Base-by-base conservation (phyloP, 306 rosid genomes). In the Pterocarpus santalinus region DNA sequence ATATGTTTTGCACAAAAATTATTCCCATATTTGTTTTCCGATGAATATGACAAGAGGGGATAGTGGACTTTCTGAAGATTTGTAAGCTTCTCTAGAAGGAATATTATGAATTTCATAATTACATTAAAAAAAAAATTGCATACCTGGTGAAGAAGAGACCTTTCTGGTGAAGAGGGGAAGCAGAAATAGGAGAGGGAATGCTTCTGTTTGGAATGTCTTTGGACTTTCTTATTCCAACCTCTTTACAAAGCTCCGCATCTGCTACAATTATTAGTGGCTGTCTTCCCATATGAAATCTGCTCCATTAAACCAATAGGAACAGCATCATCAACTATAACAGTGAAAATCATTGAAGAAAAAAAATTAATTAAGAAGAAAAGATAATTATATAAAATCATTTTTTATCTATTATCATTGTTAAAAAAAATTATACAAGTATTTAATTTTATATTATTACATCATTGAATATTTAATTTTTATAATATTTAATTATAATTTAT, bases 271-370 rank as follows among this genome's bases (percentile, higher is more conserved):
- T 86, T 73, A 92, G 81, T 67, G 99, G 97, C 79, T 91, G 97
- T 71, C 99, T 90, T 64, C 98, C 99, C 97, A 92, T 88, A 55
- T 95, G 98, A 88, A 95, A 95, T 82, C 99, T 95, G 84, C 77
- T 74, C 80, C 77, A 81, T 39, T 71, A 49, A 64, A 75, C 39
- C 62, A 43, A 39, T 4, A 52, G 35, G 6, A 56, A 60, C 51
- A 60, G 5, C 52, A 62, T 47, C 49, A 74, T 41, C 32, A 43
- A 33, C 49, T 44, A 5, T 17, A 39, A 35, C 43, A 47, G 15
- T 60, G 12, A 78, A 65, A 84, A 67, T 64, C 7, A 11, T 58
- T 13, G 56, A 82, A 51, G 10, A 70, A 53, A 5, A 52, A 1
- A 5, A 9, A 47, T 3, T 9, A 47, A 14, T 0, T 22, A 5